Evolutionary conservation across 2,329 filamentous ascomycete genomes (phyloP), one percentile per base, ranked within the genome.

Genomic region (Westerdykella ornata): DNA sequence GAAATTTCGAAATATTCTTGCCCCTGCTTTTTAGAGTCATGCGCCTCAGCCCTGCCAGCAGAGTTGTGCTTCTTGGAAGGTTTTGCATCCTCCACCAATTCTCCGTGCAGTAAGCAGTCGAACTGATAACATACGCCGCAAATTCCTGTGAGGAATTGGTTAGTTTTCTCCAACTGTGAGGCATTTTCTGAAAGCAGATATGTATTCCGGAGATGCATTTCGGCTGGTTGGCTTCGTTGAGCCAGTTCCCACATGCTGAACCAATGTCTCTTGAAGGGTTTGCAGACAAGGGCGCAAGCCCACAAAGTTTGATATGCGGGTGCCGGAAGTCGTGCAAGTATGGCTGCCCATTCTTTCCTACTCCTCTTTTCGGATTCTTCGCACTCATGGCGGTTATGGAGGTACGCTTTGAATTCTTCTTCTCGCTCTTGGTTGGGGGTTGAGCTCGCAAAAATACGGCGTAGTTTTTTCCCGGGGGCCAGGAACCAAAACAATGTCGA

Each of bases 171-270:
- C 9, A 32, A 37, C 19, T 33, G 20, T 11, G 46, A 20, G 13
- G 38, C 43, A 7, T 19, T 31, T 11, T 29, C 20, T 14, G 37
- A 18, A 14, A 44, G 47, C 48, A 12, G 18, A 38, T 18, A 11
- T 2, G 12, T n/a, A 31, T 17, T 20, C 13, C 18, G 14, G 8
- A 49, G 16, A 18, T 47, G 35, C 3, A 41, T 30, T 31, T 45
- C 47, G 18, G 55, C 42, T 12, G 42, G 17, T 14, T 50, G 39
- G 38, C 56, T 58, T 31, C 57, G 57, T 37, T 60, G 47, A 13
- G 59, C 67, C 18, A 72, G 47, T 29, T 71, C 68, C 68, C 67
- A 71, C 2, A 71, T 43, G 29, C 60, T 66, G 39, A 70, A 62
- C 13, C 61, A 57, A 15, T 62, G 52, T 3, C 56, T 49, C 13